Evolutionary conservation across 2,329 filamentous ascomycete species (phyloP).

Genomic region (Exophiala mesophila): DNA sequence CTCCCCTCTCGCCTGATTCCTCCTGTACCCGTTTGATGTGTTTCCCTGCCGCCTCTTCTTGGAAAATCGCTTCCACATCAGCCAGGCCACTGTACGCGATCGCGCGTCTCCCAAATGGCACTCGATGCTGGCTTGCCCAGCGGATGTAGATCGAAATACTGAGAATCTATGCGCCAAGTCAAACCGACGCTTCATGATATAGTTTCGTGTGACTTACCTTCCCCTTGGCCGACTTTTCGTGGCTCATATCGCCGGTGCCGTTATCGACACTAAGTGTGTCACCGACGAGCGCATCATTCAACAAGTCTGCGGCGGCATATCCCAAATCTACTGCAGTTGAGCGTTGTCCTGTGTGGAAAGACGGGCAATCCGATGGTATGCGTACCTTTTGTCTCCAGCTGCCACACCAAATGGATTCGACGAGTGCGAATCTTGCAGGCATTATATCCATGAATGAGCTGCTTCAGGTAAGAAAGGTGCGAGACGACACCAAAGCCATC

Average conservation of each 20-base stretch:
- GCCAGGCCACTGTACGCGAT: conserved; percentile 1
- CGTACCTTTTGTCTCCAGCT: conserved; percentile 21
- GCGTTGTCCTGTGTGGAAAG: conserved; percentile 18
- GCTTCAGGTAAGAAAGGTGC: conserved; percentile 33
- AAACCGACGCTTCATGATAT: not conserved
- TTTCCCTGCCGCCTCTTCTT: conserved; percentile 5
- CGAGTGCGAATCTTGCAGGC: conserved; percentile 27
- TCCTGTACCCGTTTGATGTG: conserved; percentile 3
- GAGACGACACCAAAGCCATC: conserved; percentile 32
- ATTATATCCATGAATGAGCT: conserved; percentile 37
- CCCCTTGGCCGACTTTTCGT: conserved; percentile 1
- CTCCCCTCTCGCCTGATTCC: conserved; percentile 2
- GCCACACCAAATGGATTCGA: conserved; percentile 34
- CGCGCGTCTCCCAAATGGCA: conserved; percentile 1
- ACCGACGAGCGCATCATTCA: conserved; percentile 7
- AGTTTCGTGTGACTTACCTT: conserved; percentile 1
- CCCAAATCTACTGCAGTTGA: not conserved
- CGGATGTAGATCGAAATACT: conserved; percentile 4
- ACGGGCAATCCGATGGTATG: not conserved
- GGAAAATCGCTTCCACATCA: conserved; percentile 2
- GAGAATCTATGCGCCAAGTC: conserved; percentile 6
- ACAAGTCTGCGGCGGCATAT: not conserved
- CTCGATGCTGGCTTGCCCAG: not conserved
- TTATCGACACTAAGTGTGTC: conserved; percentile 4
- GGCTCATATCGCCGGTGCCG: not conserved